Percentiles rank a stretch among this genome's conserved stretches.
phyloP scores from a whole-genome alignment of 768 basidiomycete genomes.

The Mycena galericulata region DNA sequence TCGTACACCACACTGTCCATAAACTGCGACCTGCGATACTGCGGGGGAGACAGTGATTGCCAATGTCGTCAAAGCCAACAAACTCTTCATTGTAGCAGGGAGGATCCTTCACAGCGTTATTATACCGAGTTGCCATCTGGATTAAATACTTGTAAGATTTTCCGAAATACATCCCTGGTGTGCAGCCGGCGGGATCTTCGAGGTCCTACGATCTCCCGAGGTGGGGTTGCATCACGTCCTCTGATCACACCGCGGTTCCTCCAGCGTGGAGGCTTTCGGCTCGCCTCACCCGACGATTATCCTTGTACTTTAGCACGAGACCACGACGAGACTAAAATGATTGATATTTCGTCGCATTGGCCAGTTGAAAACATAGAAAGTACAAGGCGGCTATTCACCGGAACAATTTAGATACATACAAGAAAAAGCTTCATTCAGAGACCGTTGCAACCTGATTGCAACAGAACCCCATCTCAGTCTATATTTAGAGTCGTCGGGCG shows the following conservation, averaged over 20 bases:
- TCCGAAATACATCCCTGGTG: conserved; percentile 27
- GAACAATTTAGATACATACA: conserved; percentile 11
- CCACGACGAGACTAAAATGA: conserved; percentile 11
- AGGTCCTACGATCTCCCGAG: conserved; percentile 16
- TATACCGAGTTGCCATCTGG: not conserved
- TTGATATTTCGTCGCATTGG: not conserved
- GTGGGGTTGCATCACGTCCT: conserved; percentile 1
- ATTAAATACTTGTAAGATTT: conserved; percentile 31
- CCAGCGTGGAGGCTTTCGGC: not conserved
- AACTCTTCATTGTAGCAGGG: conserved; percentile 20
- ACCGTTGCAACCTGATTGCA: too few species aligned
- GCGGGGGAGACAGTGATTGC: conserved; percentile 46
- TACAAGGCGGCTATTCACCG: conserved; percentile 34
- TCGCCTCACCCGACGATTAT: conserved; percentile 31
- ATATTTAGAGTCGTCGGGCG: not conserved
- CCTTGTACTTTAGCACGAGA: conserved; percentile 23
- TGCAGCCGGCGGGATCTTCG: not conserved
- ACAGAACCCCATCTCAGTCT: too few species aligned
- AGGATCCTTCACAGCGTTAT: not conserved
- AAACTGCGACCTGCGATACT: conserved; percentile 52
- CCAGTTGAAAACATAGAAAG: conserved; percentile 14
- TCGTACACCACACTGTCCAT: conserved; percentile 65
- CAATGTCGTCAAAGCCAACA: conserved; percentile 46
- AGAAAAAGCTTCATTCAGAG: not conserved
- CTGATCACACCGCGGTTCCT: conserved; percentile 9